phyloP scores from a whole-genome alignment of 306 rosid species.

The Cicer judaicum region DNA sequence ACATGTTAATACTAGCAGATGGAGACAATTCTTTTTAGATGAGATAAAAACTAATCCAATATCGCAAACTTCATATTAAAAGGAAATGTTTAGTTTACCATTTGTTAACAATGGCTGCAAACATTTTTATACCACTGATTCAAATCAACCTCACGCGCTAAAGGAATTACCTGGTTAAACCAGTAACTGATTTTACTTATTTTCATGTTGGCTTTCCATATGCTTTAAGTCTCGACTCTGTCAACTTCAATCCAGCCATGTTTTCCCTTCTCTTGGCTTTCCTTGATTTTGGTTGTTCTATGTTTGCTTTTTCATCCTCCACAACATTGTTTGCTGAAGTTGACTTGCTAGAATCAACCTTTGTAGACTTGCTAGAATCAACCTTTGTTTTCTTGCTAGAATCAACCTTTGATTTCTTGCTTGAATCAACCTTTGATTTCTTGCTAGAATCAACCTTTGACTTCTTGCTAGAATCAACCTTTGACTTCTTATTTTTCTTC shows the following conservation, averaged over 20 bases:
- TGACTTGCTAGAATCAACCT: constrained; percentile 46
- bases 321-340: constrained; percentile 39
- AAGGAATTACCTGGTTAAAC: constrained; percentile 53
- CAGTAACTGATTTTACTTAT: constrained; percentile 44
- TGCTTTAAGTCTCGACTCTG: constrained; percentile 56
- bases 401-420: constrained; percentile 22
- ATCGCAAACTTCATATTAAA: background rate
- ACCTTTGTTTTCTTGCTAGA: constrained; percentile 12
- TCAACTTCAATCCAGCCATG: constrained; percentile 48
- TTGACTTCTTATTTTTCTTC: constrained; percentile 48
- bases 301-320: constrained; percentile 48
- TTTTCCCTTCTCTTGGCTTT: constrained; percentile 64
- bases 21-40: background rate
- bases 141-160: background rate
- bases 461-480: constrained; percentile 40
- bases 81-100: constrained; percentile 12
- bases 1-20: background rate
- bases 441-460: too few relatives aligned
- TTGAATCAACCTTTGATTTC: constrained; percentile 45
- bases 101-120: constrained; percentile 5
- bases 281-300: constrained; percentile 59
- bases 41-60: background rate
- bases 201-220: constrained; percentile 59
- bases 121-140: background rate
- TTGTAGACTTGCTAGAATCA: constrained; percentile 47